Conservation (phyloP, 768 basidiomycete genomes). For the Suillus brevipes region DNA sequence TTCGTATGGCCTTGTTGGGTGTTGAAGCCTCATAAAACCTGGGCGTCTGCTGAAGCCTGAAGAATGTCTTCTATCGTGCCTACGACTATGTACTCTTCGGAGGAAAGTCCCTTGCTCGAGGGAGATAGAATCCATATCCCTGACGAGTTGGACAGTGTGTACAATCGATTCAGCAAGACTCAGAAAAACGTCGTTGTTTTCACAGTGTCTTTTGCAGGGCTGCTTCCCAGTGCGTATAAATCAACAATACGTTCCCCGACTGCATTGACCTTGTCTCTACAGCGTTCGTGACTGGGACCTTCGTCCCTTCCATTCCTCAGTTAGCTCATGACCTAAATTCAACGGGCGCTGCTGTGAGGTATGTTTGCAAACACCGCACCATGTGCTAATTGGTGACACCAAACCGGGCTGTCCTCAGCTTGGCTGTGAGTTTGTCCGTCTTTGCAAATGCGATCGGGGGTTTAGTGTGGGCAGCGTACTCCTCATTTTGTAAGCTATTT, state of each 20-base stretch:
- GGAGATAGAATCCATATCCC: not conserved
- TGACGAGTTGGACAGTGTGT: not conserved
- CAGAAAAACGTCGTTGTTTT: conserved; percentile 52
- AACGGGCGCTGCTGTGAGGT: conserved; percentile 31
- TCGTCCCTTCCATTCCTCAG: conserved; percentile 39
- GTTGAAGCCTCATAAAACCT: not conserved
- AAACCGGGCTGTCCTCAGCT: conserved; percentile 22
- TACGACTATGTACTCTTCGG: not conserved
- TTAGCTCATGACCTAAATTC: conserved; percentile 36
- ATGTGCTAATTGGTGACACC: not conserved
- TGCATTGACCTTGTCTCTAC: not conserved
- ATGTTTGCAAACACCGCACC: not conserved
- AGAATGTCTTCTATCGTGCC: not conserved
- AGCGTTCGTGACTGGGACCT: conserved; percentile 34
- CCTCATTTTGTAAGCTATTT: conserved; percentile 41
- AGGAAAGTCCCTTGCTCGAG: conserved; percentile 6
- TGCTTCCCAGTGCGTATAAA: conserved; percentile 52
- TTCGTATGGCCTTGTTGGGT: not conserved
- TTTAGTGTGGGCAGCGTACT: conserved; percentile 47
- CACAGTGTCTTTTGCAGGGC: conserved; percentile 56
- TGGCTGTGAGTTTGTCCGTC: conserved; percentile 49
- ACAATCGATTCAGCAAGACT: conserved; percentile 44
- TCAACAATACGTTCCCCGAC: not conserved
- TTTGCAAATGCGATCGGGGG: conserved; percentile 43
- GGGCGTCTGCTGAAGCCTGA: not conserved